Base-by-base conservation (phyloP, 805 yeast genomes). In the Candida caryicola region DNA sequence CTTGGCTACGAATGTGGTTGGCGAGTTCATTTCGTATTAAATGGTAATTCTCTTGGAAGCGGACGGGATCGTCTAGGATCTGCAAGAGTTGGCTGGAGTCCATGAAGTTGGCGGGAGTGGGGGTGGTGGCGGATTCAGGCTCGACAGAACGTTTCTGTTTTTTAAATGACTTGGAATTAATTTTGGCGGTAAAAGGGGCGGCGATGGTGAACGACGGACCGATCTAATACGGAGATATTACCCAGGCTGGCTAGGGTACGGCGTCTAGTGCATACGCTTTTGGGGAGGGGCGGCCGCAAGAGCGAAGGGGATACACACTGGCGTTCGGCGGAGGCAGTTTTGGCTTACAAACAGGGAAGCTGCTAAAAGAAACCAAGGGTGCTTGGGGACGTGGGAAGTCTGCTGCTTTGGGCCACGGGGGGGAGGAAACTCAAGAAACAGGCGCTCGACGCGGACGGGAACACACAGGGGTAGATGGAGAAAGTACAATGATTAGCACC, bases 11-110 rank as follows among this genome's bases (percentile, higher is more conserved):
- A 30, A 67, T 48, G 31, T 62, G 64, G 33, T 39, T 48, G 21
- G 54, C 41, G 18, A 67, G 36, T 31, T 58, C 63, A 29, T 50
- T 44, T 47, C 71, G 64, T 46, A 67, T 52, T 23, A 49, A 48
- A 4, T 55, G 51, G 29, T 54, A 54, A 27, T 62, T 49, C 23
- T 55, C 49, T 18, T 57, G 47, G 42, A 54, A 66, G 36, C 52
- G 53, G 17, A 49, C 56, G 15, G 74, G 74, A 48, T 67, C 67
- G 40, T 66, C 69, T 30, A 68, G 63, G 40, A 66, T 53, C 42
- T 52, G 54, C 39, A 67, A 44, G 44, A 68, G 48, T 41, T 54
- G 61, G 18, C 48, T 41, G 21, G 66, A 52, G 44, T 61, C 66
- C 69, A 64, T 63, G 17, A 10, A 14, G 14, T 28, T 16, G 30